Percentiles rank a stretch among this genome's conserved stretches.
Evolutionary conservation across 2,329 filamentous ascomycete genomes (phyloP).

Genomic region (Tolypocladium amazonense): DNA sequence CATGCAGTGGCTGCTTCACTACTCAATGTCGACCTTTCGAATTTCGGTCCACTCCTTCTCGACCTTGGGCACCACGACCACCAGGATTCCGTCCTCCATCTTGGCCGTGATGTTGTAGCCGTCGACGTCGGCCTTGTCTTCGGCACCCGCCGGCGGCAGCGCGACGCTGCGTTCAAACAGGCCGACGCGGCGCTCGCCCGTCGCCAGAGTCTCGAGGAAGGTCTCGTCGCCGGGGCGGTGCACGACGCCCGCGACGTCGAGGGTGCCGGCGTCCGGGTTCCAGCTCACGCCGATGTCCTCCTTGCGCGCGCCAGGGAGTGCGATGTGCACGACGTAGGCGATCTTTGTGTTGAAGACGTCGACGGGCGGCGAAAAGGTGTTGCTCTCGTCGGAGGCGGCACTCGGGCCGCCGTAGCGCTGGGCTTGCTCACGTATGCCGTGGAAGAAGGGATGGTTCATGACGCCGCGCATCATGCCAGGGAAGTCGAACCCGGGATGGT

Average conservation of each 20-base stretch:
- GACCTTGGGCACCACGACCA: constrained; percentile 66
- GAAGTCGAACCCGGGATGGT: constrained; percentile 25
- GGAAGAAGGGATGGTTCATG: constrained; percentile 30
- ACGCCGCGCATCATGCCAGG: constrained; percentile 27
- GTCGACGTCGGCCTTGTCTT: constrained; percentile 50
- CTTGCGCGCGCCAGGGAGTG: constrained; percentile 70
- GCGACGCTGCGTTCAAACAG: constrained; percentile 62
- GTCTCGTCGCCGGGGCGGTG: constrained; percentile 63
- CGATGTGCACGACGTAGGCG: constrained; percentile 61
- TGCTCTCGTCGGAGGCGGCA: constrained; percentile 8
- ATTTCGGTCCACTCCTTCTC: constrained; percentile 57
- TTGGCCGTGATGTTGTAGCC: constrained; percentile 59
- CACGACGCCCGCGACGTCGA: constrained; percentile 62
- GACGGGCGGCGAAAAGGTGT: constrained; percentile 51
- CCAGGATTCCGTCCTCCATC: constrained; percentile 67
- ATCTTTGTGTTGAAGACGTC: constrained; percentile 64
- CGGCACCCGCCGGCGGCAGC: constrained; percentile 35
- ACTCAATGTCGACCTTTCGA: constrained; percentile 48
- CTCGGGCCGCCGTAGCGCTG: constrained; percentile 7
- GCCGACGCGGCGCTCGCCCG: constrained; percentile 61
- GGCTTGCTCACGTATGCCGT: constrained; percentile 27
- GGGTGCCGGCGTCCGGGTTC: constrained; percentile 54
- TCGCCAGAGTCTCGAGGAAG: constrained; percentile 51
- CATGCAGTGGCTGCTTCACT: constrained; percentile 1
- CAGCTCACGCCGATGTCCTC: constrained; percentile 69